Evolutionary conservation across 805 yeast genomes (phyloP).

Genomic region (Blastobotrys terrestris): DNA sequence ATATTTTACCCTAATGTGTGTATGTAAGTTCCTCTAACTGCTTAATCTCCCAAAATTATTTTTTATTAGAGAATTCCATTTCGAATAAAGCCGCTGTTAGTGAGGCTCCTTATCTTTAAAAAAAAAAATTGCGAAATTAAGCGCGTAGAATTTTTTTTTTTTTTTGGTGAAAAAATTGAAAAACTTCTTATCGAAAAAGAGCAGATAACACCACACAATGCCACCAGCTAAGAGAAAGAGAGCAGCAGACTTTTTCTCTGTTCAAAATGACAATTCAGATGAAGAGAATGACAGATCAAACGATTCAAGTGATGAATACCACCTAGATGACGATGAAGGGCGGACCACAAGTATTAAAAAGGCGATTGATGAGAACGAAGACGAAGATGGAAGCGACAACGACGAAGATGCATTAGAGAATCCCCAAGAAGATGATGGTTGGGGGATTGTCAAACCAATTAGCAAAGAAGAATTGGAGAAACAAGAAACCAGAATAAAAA

Average conservation of each 20-base stretch:
- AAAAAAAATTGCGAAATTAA: neutral
- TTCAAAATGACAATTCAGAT: constrained; percentile 1
- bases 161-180: neutral
- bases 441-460: neutral
- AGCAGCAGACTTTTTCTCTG: constrained; percentile 10
- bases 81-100: too few species aligned
- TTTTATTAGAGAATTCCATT: too few species aligned
- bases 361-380: constrained; percentile 15
- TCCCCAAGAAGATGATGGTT: constrained; percentile 1
- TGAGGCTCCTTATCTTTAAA: too few species aligned
- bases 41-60: too few species aligned
- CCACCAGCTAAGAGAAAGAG: constrained; percentile 4
- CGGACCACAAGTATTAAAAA: constrained; percentile 12
- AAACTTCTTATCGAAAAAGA: neutral
- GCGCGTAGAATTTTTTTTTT: neutral
- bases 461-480: constrained; percentile 30
- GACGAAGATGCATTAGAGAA: constrained; percentile 12
- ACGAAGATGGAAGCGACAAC: constrained; percentile 12
- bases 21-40: too few species aligned
- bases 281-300: constrained; percentile 8
- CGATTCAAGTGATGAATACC: constrained; percentile 12
- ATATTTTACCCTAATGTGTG: too few species aligned
- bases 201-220: neutral
- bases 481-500: constrained; percentile 44
- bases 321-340: constrained; percentile 12